Base-by-base conservation (phyloP, 2,329 filamentous ascomycete genomes). In the Cercospora beticola region DNA sequence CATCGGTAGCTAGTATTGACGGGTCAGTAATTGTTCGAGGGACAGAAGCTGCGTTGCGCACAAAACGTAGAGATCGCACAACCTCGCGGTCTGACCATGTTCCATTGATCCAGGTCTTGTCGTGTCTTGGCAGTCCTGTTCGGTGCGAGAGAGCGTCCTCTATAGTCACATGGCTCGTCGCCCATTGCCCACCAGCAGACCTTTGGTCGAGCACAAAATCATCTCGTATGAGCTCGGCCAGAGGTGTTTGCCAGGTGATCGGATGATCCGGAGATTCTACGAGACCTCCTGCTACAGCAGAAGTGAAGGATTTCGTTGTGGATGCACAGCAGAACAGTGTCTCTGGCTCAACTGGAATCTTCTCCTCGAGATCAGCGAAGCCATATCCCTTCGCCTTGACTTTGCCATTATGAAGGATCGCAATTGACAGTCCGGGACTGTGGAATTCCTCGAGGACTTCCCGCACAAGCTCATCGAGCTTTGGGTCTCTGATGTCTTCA, bases 21-120 rank as follows among this genome's bases (percentile, higher is more conserved):
- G 2, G 9, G 36, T 62, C 59, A 49, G 30, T 36, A 33, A 14
- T 12, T 23, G 28, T 12, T 10, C 40, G 14, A 54, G 21, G 10
- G 3, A 10, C n/a, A 21, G 21, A 18, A 31, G 1, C 21, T 40
- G 14, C 5, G 10, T 54, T 10, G 23, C 63, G 62, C 4, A 86
- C 76, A 71, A 85, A 73, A 3, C 83, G 80, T 63, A 87, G 72
- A 36, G 74, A 77, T 28, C 79, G 77, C 16, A 81, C 79, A 46
- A 80, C 74, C 54, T 83, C 80, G 31, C 77, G 76, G 1, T 82
- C 62, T 1, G 73, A 77, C 6, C 68, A 65, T 33, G 76, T 73
- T 31, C 66, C 64, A 58, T 73, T 74, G 46, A 71, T 69, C 70
- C 75, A 76, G 10, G 66, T 65, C 28, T 69, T 67, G 66, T 78